phyloP scores from a whole-genome alignment of 2,329 filamentous ascomycete genomes.

The Hirsutella minnesotensis region DNA sequence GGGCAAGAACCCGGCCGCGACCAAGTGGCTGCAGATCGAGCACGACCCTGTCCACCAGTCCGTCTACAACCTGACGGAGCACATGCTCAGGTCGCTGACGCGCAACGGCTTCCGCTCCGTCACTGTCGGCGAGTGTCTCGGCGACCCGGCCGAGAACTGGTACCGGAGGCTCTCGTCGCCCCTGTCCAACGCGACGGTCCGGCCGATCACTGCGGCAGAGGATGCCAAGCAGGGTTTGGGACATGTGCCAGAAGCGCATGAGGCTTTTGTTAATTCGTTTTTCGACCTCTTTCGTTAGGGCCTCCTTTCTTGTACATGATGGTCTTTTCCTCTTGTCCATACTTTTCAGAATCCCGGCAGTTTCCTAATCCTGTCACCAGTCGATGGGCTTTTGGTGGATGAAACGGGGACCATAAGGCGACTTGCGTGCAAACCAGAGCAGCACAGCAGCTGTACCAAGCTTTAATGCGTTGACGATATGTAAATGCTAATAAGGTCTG shows the following conservation, averaged over 20 bases:
- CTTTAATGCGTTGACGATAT: too few species aligned
- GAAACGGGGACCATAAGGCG: too few species aligned
- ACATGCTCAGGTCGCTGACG: slow-evolving; percentile 28
- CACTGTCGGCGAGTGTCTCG: slow-evolving; percentile 39
- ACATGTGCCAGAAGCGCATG: slow-evolving; percentile 8
- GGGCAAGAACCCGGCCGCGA: slow-evolving; percentile 9
- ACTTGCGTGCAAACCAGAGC: too few species aligned
- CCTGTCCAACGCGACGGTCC: slow-evolving; percentile 2
- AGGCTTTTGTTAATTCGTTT: neutral
- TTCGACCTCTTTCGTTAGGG: too few species aligned
- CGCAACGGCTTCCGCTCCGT: slow-evolving; percentile 31
- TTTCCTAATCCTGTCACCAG: too few species aligned
- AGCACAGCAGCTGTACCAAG: too few species aligned
- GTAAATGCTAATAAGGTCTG: too few species aligned
- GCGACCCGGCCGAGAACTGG: slow-evolving; percentile 40
- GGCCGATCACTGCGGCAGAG: slow-evolving; percentile 24
- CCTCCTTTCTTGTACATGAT: too few species aligned
- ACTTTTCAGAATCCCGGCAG: too few species aligned
- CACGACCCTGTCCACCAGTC: slow-evolving; percentile 37
- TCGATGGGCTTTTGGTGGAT: too few species aligned
- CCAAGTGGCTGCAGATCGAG: slow-evolving; percentile 38
- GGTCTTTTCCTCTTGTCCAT: too few species aligned
- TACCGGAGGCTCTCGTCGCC: slow-evolving; percentile 22
- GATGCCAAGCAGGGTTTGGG: slow-evolving; percentile 23
- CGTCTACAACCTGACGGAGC: slow-evolving; percentile 29